Evolutionary conservation across 495 filamentous ascomycete genomes (phyloP).

Genomic region (Penicillium chermesinum): DNA sequence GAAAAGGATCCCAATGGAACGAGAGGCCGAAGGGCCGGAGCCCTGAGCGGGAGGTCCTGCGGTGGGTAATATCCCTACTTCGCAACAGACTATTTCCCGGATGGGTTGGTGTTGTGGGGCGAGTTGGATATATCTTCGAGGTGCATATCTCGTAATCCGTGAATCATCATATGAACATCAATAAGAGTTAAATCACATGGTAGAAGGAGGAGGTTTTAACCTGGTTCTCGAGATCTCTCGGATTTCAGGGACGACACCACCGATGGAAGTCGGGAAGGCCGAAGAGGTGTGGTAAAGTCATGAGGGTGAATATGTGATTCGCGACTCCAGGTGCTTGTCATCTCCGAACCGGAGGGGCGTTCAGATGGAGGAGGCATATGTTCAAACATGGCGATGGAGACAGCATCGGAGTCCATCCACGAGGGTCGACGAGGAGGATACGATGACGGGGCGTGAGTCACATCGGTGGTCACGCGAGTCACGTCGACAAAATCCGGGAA

Average conservation of each 20-base stretch:
- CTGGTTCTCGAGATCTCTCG: slow-evolving; percentile 14
- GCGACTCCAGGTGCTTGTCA: slow-evolving; percentile 22
- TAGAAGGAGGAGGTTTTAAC: slow-evolving; percentile 3
- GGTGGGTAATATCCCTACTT: neutral
- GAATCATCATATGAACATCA: slow-evolving; percentile 13
- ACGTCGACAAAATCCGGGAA: slow-evolving; percentile 45
- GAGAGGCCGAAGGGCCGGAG: slow-evolving; percentile 4
- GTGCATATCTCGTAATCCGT: slow-evolving; percentile 20
- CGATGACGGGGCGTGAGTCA: slow-evolving; percentile 36
- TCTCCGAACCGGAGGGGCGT: slow-evolving; percentile 10
- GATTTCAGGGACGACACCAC: slow-evolving; percentile 1
- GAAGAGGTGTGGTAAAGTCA: slow-evolving; percentile 27
- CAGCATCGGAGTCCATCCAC: slow-evolving; percentile 36
- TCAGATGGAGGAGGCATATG: slow-evolving; percentile 22
- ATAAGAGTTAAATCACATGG: neutral
- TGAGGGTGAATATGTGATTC: slow-evolving; percentile 25
- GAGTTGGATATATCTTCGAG: neutral
- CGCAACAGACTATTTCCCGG: neutral
- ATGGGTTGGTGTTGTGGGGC: neutral
- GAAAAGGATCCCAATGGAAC: neutral
- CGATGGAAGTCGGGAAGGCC: slow-evolving; percentile 11
- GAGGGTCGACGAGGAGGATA: slow-evolving; percentile 17
- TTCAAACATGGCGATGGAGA: slow-evolving; percentile 45
- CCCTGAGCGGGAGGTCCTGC: neutral
- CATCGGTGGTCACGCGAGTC: slow-evolving; percentile 38